Evolutionary conservation across 345 rosid genomes (phyloP).

Genomic region (Eucalyptus urophylla): DNA sequence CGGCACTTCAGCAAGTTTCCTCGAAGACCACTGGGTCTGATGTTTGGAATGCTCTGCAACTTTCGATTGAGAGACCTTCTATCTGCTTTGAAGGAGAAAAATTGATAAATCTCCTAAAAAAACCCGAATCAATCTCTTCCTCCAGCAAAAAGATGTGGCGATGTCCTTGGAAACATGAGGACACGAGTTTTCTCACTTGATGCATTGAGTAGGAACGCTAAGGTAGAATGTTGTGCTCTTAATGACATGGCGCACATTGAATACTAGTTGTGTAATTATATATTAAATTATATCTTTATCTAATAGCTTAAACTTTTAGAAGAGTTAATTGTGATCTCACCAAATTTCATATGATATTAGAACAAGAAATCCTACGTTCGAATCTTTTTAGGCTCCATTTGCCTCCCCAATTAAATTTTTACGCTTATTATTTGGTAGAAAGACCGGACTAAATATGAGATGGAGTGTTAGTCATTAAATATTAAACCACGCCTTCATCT

Average conservation of each 20-base stretch:
- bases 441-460: background rate
- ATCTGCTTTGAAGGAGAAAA: background rate
- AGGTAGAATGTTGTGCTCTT: background rate
- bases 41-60: background rate
- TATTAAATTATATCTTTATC: too few species aligned
- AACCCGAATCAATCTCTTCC: background rate
- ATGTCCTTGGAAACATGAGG: background rate
- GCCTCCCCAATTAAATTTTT: too few species aligned
- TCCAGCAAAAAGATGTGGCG: background rate
- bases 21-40: background rate
- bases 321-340: rapidly evolving
- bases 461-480: too few species aligned
- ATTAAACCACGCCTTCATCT: rapidly evolving
- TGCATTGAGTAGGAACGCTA: background rate
- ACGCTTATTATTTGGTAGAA: too few species aligned
- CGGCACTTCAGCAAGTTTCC: background rate
- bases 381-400: too few species aligned
- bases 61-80: background rate
- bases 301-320: too few species aligned
- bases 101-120: background rate
- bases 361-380: rapidly evolving
- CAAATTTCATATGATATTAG: too few species aligned
- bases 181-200: background rate
- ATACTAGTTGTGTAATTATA: too few species aligned
- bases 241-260: background rate